Evolutionary conservation across 345 rosid genomes (phyloP), one percentile per base, ranked within the genome.

Genomic region (Citrus trifoliata): DNA sequence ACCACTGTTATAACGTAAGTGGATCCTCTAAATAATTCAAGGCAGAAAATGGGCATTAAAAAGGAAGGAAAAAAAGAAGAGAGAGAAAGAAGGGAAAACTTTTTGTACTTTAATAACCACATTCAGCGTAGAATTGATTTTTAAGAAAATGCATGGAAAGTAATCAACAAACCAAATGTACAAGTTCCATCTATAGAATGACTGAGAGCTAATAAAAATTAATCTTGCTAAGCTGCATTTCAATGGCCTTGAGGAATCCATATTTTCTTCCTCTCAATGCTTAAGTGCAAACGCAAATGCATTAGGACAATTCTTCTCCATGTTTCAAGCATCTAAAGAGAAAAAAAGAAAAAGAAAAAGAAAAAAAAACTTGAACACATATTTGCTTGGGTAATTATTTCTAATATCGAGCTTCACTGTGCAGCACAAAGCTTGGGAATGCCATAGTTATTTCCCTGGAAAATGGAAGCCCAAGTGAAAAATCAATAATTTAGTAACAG

Each of bases 401-500:
- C 61, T 77, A 87, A 63, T 85, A 90, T 56, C 13, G 70, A 58
- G 82, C 90, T 71, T 73, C 82, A 37, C 80, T 83, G 85, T 75
- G 66, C 80, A 89, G 80, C 55, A 89, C 85, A 79, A 91, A 87
- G 79, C 93, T 89, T 21, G 93, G 95, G 83, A 88, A 91, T 67
- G 87, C 4, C 38, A 88, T 30, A 8, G 91, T 89, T 74, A 91
- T 13, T 78, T 89, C 93, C 89, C 95, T 91, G 89, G 32, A 82
- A 78, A 70, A 38, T 24, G 30, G 67, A 73, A 74, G 70, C 1
- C 72, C 62, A 68, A 73, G 25, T 24, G 13, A 18, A 38, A 61
- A n/a, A 8, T 71, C 22, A 61, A 74, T 22, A 56, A 27, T 14
- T 10, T 46, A 60, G 58, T 61, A 28, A 25, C 73, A 38, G 28